Evolutionary conservation across 202 grass and related monocot species (phyloP), one percentile per base, ranked within the genome.

Genomic region (Cymbopogon flexuosus): DNA sequence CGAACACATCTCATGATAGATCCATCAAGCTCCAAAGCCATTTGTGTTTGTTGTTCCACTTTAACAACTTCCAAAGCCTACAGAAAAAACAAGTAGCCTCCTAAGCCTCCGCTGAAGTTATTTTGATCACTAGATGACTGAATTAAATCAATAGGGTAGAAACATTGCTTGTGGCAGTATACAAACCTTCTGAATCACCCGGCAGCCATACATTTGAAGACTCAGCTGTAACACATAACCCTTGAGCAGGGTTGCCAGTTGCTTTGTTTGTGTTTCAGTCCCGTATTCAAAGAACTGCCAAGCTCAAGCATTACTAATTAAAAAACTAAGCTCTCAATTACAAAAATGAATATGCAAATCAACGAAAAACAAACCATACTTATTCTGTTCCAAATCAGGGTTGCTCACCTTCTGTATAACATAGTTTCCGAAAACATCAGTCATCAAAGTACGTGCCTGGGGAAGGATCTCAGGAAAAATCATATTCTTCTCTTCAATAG

Each of bases 351-450:
- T 34, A 15, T 56, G 11, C 10, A 87, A 66, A 81, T 62, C 12
- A 0, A 76, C 27, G 7, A 23, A 69, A 73, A 51, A 43, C 40
- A 29, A 57, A 66, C 51, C 31, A 79, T 74, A 66, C 66, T 69
- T 68, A 2, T 12, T 58, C 10, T 67, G 9, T 72, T 87, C 24
- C 36, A 75, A 75, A 83, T 65, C 15, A 78, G 41, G 58, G 76
- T 49, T 81, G 24, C 71, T 58, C 65, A 99, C 96, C 85, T 99
- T 99, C 84, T 99, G 96, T 80, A 99, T 96, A 45, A 99, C 96
- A 90, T 99, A 99, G 70, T 99, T 99, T 72, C 96, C 96, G 49
- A 99, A 99, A 84, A 99, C 96, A 90, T 99, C 96, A 85, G 90
- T 99, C 96, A 99, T 99, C 77, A 99, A 81, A 35, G 87, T 78